Evolutionary conservation across 225 moss, liverwort and hornwort species (phyloP).

Genomic region (Polytrichum formosum): DNA sequence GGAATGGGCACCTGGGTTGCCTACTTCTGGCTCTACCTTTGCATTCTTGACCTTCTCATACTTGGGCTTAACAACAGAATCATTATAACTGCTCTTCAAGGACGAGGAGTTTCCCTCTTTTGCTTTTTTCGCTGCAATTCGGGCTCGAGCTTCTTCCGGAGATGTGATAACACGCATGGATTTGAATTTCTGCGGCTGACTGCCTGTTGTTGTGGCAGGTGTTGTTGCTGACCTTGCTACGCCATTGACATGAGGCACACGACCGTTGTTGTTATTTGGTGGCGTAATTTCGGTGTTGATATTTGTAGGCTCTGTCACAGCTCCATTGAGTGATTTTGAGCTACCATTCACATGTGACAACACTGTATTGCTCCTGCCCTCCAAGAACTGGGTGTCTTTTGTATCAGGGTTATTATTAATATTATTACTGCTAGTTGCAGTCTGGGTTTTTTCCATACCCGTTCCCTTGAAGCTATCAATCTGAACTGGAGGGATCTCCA

Average conservation of each 20-base stretch:
- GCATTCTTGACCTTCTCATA: conserved; percentile 21
- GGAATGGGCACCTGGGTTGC: conserved; percentile 9
- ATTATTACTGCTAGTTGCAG: neutral
- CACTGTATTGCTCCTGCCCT: neutral
- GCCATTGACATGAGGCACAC: conserved; percentile 14
- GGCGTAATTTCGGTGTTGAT: conserved; percentile 18
- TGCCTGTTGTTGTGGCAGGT: conserved; percentile 3
- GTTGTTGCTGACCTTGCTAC: conserved; percentile 15
- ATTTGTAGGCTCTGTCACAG: conserved; percentile 12
- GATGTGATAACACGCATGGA: conserved; percentile 86
- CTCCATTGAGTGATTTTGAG: conserved; percentile 27
- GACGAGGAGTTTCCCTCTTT: conserved; percentile 30
- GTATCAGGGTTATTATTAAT: neutral
- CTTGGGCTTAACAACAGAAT: conserved; percentile 17
- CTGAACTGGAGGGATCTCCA: conserved; percentile 7
- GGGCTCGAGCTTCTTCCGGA: conserved; percentile 89
- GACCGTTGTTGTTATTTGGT: conserved; percentile 25
- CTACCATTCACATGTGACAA: conserved; percentile 19
- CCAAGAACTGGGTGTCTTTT: neutral
- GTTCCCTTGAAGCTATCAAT: neutral
- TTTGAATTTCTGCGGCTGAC: conserved; percentile 46
- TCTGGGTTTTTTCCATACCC: conserved; percentile 10
- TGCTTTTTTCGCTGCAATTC: conserved; percentile 87
- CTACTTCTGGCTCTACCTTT: conserved; percentile 18
- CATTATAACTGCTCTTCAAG: conserved; percentile 15